Evolutionary conservation across 768 basidiomycete species (phyloP).

Genomic region (Megacollybia marginata): DNA sequence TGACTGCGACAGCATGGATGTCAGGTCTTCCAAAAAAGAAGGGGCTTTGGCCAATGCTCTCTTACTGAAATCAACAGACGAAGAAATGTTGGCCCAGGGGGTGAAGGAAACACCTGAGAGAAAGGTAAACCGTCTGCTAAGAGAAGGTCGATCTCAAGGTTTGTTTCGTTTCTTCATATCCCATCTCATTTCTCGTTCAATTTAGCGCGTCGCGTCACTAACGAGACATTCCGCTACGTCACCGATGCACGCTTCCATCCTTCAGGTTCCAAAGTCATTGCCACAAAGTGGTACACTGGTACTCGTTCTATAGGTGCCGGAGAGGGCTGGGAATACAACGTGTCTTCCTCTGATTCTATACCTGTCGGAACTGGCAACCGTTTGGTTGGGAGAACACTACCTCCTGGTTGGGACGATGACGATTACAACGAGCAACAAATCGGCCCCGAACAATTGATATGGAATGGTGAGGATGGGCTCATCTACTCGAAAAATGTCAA

Average conservation of each 20-base stretch:
- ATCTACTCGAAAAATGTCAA: slow-evolving; percentile 62
- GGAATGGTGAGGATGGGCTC: slow-evolving; percentile 47
- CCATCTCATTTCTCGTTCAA: background rate
- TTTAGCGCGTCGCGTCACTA: slow-evolving; percentile 37
- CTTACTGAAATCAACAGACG: background rate
- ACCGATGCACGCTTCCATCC: slow-evolving; percentile 69
- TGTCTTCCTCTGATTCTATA: slow-evolving; percentile 18
- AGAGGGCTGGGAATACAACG: slow-evolving; percentile 63
- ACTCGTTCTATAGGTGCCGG: slow-evolving; percentile 58
- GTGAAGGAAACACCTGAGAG: slow-evolving; percentile 42
- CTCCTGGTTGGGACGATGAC: slow-evolving; percentile 51
- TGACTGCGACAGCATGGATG: slow-evolving; percentile 55
- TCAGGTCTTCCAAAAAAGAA: slow-evolving; percentile 21
- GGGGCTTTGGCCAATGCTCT: slow-evolving; percentile 23
- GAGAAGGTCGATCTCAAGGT: slow-evolving; percentile 5
- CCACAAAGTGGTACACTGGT: slow-evolving; percentile 72
- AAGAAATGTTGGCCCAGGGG: slow-evolving; percentile 32
- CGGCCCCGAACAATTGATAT: slow-evolving; percentile 66
- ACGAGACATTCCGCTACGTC: slow-evolving; percentile 69
- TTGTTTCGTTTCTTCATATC: background rate
- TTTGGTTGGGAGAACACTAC: slow-evolving; percentile 48
- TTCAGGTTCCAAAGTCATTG: slow-evolving; percentile 50
- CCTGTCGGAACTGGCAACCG: slow-evolving; percentile 34
- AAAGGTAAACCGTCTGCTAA: slow-evolving; percentile 1
- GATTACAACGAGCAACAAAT: slow-evolving; percentile 66